Base-by-base conservation (phyloP, 257 asterid species). In the Coffea eugenioides region DNA sequence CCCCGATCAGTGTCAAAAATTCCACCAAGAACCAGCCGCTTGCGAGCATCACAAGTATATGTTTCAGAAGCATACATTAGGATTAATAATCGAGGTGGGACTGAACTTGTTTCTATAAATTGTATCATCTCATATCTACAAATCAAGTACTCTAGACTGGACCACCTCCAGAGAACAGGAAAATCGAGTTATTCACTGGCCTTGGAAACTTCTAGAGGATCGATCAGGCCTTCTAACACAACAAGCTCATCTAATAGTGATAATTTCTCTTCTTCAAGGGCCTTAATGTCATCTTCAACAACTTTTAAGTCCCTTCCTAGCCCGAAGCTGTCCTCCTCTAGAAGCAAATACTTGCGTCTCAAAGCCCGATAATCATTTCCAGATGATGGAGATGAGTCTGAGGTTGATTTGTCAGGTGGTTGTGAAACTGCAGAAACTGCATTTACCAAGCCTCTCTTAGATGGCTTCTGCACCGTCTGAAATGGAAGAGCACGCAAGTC, bases 221-320 rank as follows among this genome's bases (percentile, higher is more conserved):
- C 92, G 74, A 92, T 76, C 31, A 95, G 92, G 75, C 98, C 97
- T 88, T 93, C 99, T 69, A 95, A 82, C 69, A 93, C 97, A 84
- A 95, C 98, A 77, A 95, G 97, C 81, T 93, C 93, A 81, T 95
- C 97, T 82, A 95, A 78, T 8, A 95, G 84, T 31, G 92, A 79
- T 9, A 91, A 80, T 84, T 95, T 95, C 89, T 95, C 97, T 54
- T 90, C 94, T 85, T 93, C 98, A n/a, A 95, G 96, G 51, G 86
- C 73, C 80, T 87, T 91, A 23, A 93, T 79, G 74, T 91, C 94
- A 61, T 87, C 91, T 77, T 93, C 98, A 20, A 90, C 91, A 70
- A 80, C 92, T 82, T 86, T 78, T 77, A 93, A 84, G 83, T 91
- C 97, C 76, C 82, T 88, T 61, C 92, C 91, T 61, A 95, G 66